These are phyloP conservation scores for Termitomyces sp. DNA, from an alignment of 768 basidiomycete genomes.

Conservation along the genomic window DNA sequence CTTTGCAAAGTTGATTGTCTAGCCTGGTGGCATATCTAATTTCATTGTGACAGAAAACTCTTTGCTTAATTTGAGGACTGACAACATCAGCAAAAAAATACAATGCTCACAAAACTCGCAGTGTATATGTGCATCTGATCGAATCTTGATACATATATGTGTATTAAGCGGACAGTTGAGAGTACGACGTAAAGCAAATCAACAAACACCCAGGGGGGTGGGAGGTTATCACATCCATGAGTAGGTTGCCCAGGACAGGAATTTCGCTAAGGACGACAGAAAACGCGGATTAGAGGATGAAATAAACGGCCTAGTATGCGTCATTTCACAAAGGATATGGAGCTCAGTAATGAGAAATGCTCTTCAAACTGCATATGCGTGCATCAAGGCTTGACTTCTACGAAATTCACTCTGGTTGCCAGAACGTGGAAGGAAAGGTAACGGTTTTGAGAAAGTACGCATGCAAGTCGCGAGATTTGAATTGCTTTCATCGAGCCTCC, in stretches of 20 bases:
- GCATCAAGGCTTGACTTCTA: slow-evolving; percentile 23
- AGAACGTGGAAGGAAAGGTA: not conserved
- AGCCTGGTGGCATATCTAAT: too few species aligned
- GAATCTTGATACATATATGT: not conserved
- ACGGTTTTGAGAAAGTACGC: not conserved
- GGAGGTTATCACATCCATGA: not conserved
- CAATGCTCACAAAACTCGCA: not conserved
- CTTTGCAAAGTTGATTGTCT: too few species aligned
- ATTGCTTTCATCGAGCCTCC: slow-evolving; percentile 24
- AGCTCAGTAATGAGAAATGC: not conserved
- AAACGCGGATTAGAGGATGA: not conserved
- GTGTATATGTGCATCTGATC: not conserved
- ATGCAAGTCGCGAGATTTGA: not conserved
- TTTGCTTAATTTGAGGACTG: not conserved
- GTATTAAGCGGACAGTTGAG: too few species aligned
- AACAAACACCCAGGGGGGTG: not conserved
- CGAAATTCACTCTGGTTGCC: slow-evolving; percentile 12
- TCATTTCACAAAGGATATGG: not conserved
- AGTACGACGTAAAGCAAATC: not conserved
- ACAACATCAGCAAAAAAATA: not conserved
- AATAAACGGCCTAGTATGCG: not conserved
- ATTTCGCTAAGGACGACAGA: not conserved
- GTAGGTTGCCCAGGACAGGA: not conserved
- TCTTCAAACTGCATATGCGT: not conserved
- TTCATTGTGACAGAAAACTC: too few species aligned